Conservation (phyloP, 2,329 filamentous ascomycete species). For the Fusarium sp. region DNA sequence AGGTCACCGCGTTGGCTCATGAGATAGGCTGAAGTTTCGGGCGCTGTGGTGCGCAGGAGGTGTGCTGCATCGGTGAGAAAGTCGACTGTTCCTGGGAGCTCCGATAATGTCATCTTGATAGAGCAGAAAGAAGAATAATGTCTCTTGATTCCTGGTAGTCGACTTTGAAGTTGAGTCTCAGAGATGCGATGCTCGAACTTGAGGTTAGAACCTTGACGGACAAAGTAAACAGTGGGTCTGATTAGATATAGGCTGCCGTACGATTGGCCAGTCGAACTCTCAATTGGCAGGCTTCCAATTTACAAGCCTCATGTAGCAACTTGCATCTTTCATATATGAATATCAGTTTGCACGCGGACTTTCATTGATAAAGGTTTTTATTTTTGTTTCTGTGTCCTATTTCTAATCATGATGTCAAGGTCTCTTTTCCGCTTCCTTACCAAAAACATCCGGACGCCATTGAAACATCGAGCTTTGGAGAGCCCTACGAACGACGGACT, state of each 20-base stretch:
- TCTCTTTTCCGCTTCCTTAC: neutral
- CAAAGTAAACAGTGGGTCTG: conserved; percentile 7
- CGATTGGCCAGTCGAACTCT: conserved; percentile 11
- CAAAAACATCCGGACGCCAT: neutral
- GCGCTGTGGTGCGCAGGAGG: conserved; percentile 62
- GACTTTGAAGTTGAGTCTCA: conserved; percentile 8
- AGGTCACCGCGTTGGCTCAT: conserved; percentile 65
- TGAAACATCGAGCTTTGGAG: neutral
- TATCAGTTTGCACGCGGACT: neutral
- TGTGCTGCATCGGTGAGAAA: conserved; percentile 71
- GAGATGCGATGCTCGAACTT: neutral
- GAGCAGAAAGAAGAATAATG: neutral
- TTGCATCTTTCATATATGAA: conserved; percentile 8
- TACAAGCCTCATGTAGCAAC: neutral
- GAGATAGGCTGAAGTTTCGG: conserved; percentile 68
- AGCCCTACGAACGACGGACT: conserved; percentile 73
- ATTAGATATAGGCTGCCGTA: neutral
- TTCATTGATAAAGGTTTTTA: neutral
- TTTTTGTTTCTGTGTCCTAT: neutral
- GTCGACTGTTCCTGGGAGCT: conserved; percentile 47
- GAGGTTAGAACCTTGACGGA: conserved; percentile 28
- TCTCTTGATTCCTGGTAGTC: neutral
- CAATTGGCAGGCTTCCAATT: neutral
- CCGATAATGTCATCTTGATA: conserved; percentile 33
- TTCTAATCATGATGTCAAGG: neutral